Base-by-base conservation (phyloP, 768 basidiomycete species). In the Pleurotus citrinopileatus region DNA sequence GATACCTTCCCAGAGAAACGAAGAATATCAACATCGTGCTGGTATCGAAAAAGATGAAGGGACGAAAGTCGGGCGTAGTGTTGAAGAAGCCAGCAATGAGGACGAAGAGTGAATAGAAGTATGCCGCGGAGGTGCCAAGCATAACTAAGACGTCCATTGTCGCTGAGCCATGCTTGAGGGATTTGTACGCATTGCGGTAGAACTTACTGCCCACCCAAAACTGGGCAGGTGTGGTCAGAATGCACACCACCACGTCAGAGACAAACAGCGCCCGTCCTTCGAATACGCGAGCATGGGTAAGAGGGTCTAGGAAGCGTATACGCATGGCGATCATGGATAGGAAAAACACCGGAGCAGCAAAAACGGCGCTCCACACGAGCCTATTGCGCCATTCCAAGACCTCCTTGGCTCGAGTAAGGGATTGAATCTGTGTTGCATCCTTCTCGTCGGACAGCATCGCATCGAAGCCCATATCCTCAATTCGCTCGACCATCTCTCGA, bases 141-240 rank as follows among this genome's bases (percentile, higher is more conserved):
- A 94, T 91, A 63, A 99, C 83, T 42, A 99, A 89, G 36, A 98
- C 94, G 67, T 99, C 97, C 96, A 99, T 99, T 1, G 96, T 99
- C 5, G 94, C 91, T 7, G 84, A 80, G 25, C 84, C 80, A 68
- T 99, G 97, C 66, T 83, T 90, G 50, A 98, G 73, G 3, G 94
- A 85, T 70, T 95, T 96, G 77, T 81, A 97, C 6, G 97, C 94
- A 57, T 85, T 90, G 38, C 78, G 78, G 68, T 97, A 96, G 71
- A 98, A 98, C 59, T 85, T 86, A 52, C 71, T 73, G 2, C 94
- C 97, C 34, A 98, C 76, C 85, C 90, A 96, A 62, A 94, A 91
- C 65, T 98, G 97, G 2, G 92, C 86, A 4, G 95, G 95, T 2
- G 95, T 88, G 7, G 94, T 94, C 52, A 98, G 77, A 22, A 80